Evolutionary conservation across 495 filamentous ascomycete species (phyloP), one percentile per base, ranked within the genome.

Genomic region (Neurospora pannonica): DNA sequence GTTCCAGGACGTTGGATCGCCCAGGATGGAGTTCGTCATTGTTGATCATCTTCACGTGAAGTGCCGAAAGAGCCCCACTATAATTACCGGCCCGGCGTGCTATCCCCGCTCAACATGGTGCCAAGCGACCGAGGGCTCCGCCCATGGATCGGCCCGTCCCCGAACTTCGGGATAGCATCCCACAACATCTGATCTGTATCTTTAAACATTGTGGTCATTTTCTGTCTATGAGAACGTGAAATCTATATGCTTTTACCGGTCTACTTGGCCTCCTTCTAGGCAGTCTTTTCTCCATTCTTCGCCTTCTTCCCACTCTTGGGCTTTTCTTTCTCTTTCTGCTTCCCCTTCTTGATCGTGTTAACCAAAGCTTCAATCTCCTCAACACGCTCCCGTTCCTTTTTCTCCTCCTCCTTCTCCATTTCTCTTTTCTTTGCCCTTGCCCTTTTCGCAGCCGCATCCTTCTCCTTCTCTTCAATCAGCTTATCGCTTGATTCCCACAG

Each of bases 401-500:
- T 82, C 72, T 82, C 75, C 77, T 80, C 80, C 69, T 85, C 78
- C 75, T 85, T 80, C 79, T 83, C 79, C 74, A 79, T 77, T 79
- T 86, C 80, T 19, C 85, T 81, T 72, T 80, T 78, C 77, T 85
- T 85, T 71, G 91, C 88, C 71, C 82, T 84, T 71, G 89, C 87
- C 82, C 93, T 93, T 85, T 94, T 96, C 76, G 86, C 87, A 4
- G 94, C 95, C 8, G 90, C 87, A 78, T 93, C 90, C 84, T 93
- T 96, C 84, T 99, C 96, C 46, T 90, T 86, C 75, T 87, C 87
- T 83, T 95, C 91, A 74, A 98, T 90, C 79, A 94, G 89, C 82
- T 89, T 90, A 84, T 97, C 96, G 79, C 92, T 97, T 62, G 90
- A 86, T 81, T 94, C 88, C 96, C 96, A 98, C 62, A 99, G 84